Conservation (phyloP, 805 yeast genomes). For the Ogataea nonfermentans region DNA sequence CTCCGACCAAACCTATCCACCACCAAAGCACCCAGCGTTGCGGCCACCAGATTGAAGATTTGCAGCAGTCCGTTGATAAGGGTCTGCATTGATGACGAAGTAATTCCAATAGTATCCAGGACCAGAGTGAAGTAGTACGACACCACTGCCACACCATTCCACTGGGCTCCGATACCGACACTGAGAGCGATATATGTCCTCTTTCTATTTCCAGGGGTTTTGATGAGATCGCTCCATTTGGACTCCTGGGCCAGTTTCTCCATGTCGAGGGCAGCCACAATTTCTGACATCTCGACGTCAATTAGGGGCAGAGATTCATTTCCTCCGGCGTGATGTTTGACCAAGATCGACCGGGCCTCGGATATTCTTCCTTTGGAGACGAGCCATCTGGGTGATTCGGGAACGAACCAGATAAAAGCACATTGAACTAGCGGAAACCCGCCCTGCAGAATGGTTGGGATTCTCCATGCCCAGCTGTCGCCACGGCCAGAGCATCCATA, state of each 20-base stretch:
- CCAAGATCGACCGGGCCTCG: constrained; percentile 37
- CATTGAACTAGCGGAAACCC: constrained; percentile 44
- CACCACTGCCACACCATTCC: constrained; percentile 47
- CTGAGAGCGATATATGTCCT: constrained; percentile 35
- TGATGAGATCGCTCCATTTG: constrained; percentile 38
- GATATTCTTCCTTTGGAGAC: constrained; percentile 36
- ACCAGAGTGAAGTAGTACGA: constrained; percentile 47
- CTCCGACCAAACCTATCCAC: constrained; percentile 38
- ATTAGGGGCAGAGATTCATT: constrained; percentile 32
- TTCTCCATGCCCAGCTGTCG: constrained; percentile 48
- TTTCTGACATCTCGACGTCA: constrained; percentile 38
- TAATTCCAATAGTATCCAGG: constrained; percentile 52
- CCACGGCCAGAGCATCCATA: constrained; percentile 38
- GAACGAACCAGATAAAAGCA: constrained; percentile 35
- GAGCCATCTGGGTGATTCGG: constrained; percentile 46
- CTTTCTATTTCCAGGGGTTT: constrained; percentile 37
- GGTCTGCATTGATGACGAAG: constrained; percentile 44
- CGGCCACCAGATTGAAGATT: constrained; percentile 43
- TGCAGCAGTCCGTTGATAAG: constrained; percentile 50
- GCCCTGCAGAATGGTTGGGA: constrained; percentile 53
- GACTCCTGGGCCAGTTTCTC: constrained; percentile 34
- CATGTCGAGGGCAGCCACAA: constrained; percentile 37
- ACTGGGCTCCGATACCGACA: constrained; percentile 37
- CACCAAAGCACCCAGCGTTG: constrained; percentile 32
- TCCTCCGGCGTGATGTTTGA: constrained; percentile 38